Evolutionary conservation across 495 filamentous ascomycete species (phyloP), one percentile per base, ranked within the genome.

Genomic region (Tuber aestivum): DNA sequence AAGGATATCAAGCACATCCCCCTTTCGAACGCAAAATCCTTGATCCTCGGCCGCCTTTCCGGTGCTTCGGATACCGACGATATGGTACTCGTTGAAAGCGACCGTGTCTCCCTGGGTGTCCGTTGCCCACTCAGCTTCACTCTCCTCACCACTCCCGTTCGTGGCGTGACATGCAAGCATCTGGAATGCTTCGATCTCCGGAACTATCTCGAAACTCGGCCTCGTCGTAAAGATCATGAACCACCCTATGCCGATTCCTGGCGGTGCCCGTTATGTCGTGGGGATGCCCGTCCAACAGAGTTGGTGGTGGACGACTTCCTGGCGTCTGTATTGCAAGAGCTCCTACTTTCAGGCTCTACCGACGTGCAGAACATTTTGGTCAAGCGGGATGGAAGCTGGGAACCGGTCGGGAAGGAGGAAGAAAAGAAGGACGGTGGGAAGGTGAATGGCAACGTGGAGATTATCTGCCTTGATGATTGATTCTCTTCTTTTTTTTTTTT

Each of bases 161-260:
- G 81, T 32, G 81, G 72, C 20, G 70, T 70, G 45, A 70, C 75
- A 21, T 83, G 81, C 40, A 68, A 61, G n/a, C 81, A 83, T 41
- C 44, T 80, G 35, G 81, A 83, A 69, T 83, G 81, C 56, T 83
- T 83, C 65, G 81, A 83, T 72, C 80, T 82, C 65, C 76, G 78
- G 45, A 83, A 82, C 72, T 83, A 78, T 21, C 71, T 83, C 41
- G 72, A 76, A 12, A 80, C 78, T 61, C 75, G 81, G 70, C 78
- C 81, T 40, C 77, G 81, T 37, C 77, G 78, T 27, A 78, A 74
- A 72, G 75, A 82, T 69, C 74, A 76, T 70, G 80, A 83, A 50
- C 81, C 81, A 37, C 81, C 81, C 27, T 78, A 76, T 35, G 74
- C 82, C 18, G 81, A 83, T 48, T 73, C 81, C 14, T 83, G 80